These are phyloP conservation scores for Stagonosporopsis cucurbitacearum DNA, from an alignment of 2,329 filamentous ascomycete genomes.

Conservation along the genomic window DNA sequence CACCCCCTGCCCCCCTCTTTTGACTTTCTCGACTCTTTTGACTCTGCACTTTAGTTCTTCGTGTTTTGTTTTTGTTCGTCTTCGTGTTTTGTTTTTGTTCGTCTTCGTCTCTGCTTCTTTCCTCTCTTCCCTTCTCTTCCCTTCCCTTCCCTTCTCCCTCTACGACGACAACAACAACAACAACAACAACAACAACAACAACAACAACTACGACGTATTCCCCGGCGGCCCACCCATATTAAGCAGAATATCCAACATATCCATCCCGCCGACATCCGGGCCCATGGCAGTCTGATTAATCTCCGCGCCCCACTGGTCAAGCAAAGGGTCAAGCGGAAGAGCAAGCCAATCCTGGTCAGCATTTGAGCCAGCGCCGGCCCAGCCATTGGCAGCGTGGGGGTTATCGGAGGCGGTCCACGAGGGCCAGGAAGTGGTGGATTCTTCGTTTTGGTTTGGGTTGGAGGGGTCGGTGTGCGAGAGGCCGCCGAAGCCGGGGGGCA, in stretches of 20 bases:
- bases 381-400: slow-evolving; percentile 8
- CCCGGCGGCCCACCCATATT: slow-evolving; percentile 46
- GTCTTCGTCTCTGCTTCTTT: too few species aligned
- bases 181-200: too few species aligned
- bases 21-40: too few species aligned
- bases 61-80: not conserved
- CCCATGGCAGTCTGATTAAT: slow-evolving; percentile 64
- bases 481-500: slow-evolving; percentile 20
- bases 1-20: too few species aligned
- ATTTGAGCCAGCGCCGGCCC: slow-evolving; percentile 27
- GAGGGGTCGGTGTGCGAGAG: slow-evolving; percentile 15
- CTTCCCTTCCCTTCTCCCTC: not conserved
- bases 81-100: too few species aligned
- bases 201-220: slow-evolving; percentile 24
- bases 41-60: too few species aligned
- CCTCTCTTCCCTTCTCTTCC: not conserved
- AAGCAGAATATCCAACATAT: slow-evolving; percentile 58
- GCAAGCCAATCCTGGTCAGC: slow-evolving; percentile 64
- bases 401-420: slow-evolving; percentile 26
- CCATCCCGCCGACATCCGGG: slow-evolving; percentile 67
- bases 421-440: slow-evolving; percentile 5
- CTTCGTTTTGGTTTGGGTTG: slow-evolving; percentile 8
- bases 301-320: slow-evolving; percentile 64
- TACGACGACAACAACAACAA: too few species aligned
- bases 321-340: slow-evolving; percentile 66